A percentile compares a stretch with the other conserved stretches of the same genome.
Evolutionary conservation across 768 basidiomycete species (phyloP).

Genomic region (Termitomyces bulborhizus): DNA sequence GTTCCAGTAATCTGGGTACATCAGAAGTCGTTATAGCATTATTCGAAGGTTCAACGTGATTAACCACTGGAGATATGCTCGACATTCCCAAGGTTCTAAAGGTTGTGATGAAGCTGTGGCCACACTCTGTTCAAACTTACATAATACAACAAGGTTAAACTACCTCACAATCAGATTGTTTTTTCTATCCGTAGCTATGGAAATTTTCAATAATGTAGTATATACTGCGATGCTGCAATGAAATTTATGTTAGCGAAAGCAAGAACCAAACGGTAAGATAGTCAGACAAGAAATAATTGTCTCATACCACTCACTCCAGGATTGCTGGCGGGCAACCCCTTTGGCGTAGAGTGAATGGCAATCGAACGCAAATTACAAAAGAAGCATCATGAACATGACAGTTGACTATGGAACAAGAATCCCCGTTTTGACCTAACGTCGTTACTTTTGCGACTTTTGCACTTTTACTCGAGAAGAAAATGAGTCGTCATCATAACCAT

Average conservation of each 20-base stretch:
- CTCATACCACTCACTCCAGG: constrained; percentile 69
- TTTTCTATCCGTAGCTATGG: neutral
- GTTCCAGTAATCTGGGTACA: neutral
- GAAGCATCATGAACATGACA: constrained; percentile 40
- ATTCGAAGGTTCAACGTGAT: constrained; percentile 2
- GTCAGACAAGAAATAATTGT: constrained; percentile 54
- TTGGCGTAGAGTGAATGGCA: constrained; percentile 50
- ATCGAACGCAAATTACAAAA: constrained; percentile 91
- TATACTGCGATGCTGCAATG: neutral
- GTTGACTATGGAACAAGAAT: neutral
- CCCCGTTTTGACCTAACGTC: no score
- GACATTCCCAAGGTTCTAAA: constrained; percentile 4
- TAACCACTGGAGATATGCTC: constrained; percentile 3
- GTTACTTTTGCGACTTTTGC: no score
- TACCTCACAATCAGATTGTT: constrained; percentile 21
- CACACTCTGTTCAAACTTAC: constrained; percentile 13
- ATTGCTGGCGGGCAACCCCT: constrained; percentile 72
- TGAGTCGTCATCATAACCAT: constrained; percentile 51
- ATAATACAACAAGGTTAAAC: constrained; percentile 16
- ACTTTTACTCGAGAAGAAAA: constrained; percentile 14
- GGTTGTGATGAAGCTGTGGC: neutral
- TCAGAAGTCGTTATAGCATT: constrained; percentile 1
- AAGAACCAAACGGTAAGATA: constrained; percentile 6
- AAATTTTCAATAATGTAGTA: neutral
- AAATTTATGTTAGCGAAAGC: neutral